Evolutionary conservation across 2,329 filamentous ascomycete species (phyloP).

Genomic region (Penicillium sp.): DNA sequence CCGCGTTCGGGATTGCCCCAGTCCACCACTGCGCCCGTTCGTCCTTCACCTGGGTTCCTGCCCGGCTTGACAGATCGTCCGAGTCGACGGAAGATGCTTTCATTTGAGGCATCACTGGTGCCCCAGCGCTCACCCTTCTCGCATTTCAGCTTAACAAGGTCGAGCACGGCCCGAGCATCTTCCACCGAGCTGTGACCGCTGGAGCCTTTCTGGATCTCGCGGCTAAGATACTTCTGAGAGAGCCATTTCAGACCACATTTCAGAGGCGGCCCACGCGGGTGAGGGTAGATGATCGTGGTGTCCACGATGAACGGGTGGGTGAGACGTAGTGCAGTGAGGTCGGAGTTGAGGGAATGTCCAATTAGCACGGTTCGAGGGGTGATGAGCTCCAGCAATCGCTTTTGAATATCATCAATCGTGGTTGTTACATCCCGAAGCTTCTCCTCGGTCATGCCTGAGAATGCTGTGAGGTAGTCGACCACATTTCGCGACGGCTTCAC

Average conservation of each 20-base stretch:
- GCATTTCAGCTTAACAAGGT: slow-evolving; percentile 92
- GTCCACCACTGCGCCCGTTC: slow-evolving; percentile 67
- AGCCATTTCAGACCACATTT: slow-evolving; percentile 92
- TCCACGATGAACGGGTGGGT: slow-evolving; percentile 93
- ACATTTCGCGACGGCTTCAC: slow-evolving; percentile 90
- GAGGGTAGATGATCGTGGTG: slow-evolving; percentile 84
- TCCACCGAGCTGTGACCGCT: slow-evolving; percentile 88
- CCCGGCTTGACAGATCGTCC: slow-evolving; percentile 52
- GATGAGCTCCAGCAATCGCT: slow-evolving; percentile 69
- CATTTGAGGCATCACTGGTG: slow-evolving; percentile 70
- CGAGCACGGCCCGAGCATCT: slow-evolving; percentile 85
- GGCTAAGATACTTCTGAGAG: slow-evolving; percentile 76
- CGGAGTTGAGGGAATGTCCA: slow-evolving; percentile 50
- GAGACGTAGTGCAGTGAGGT: slow-evolving; percentile 75
- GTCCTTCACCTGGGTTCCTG: slow-evolving; percentile 33
- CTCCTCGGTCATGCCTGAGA: slow-evolving; percentile 85
- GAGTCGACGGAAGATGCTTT: slow-evolving; percentile 87
- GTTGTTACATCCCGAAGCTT: slow-evolving; percentile 83
- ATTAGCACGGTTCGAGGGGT: slow-evolving; percentile 46
- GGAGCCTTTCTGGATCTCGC: slow-evolving; percentile 81
- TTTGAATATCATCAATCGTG: slow-evolving; percentile 77
- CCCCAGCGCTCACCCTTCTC: slow-evolving; percentile 89
- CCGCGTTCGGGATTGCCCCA: slow-evolving; percentile 76
- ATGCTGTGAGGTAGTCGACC: slow-evolving; percentile 85
- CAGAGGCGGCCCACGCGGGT: slow-evolving; percentile 82